Percentiles rank a stretch among this genome's conserved stretches.
These are phyloP conservation scores for Spencermartinsiella europaea DNA, from an alignment of 805 yeast genomes.

Conservation along the genomic window DNA sequence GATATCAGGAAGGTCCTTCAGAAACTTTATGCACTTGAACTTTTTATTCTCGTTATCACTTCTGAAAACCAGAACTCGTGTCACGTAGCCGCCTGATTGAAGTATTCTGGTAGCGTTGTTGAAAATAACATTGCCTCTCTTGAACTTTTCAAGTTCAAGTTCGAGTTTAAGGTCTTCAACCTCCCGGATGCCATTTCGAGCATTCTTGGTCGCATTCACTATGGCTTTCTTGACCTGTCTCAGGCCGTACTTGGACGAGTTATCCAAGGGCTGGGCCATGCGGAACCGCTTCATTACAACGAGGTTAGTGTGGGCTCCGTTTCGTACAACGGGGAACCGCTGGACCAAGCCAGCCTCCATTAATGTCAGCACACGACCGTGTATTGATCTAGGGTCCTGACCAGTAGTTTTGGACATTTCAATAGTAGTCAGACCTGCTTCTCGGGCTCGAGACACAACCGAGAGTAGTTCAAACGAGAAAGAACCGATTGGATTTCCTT, in stretches of 20 bases:
- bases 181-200: constrained; percentile 32
- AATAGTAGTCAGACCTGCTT: constrained; percentile 33
- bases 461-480: constrained; percentile 37
- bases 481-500: constrained; percentile 29
- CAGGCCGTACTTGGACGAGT: constrained; percentile 16
- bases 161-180: constrained; percentile 36
- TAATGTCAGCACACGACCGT: constrained; percentile 31
- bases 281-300: constrained; percentile 33
- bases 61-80: constrained; percentile 30
- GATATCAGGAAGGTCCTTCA: constrained; percentile 24
- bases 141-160: constrained; percentile 34
- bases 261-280: constrained; percentile 20
- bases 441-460: constrained; percentile 36
- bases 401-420: constrained; percentile 34
- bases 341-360: constrained; percentile 32
- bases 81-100: constrained; percentile 26
- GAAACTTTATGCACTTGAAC: constrained; percentile 34
- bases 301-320: constrained; percentile 31
- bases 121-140: constrained; percentile 20
- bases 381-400: constrained; percentile 38
- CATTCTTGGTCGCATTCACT: constrained; percentile 25
- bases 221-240: constrained; percentile 22
- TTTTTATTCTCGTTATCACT: constrained; percentile 28
- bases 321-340: constrained; percentile 31
- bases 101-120: constrained; percentile 23